Percentiles rank a stretch among this genome's conserved stretches.
Evolutionary conservation across 768 basidiomycete genomes (phyloP).

Genomic region (Tricholoma flavovirens): DNA sequence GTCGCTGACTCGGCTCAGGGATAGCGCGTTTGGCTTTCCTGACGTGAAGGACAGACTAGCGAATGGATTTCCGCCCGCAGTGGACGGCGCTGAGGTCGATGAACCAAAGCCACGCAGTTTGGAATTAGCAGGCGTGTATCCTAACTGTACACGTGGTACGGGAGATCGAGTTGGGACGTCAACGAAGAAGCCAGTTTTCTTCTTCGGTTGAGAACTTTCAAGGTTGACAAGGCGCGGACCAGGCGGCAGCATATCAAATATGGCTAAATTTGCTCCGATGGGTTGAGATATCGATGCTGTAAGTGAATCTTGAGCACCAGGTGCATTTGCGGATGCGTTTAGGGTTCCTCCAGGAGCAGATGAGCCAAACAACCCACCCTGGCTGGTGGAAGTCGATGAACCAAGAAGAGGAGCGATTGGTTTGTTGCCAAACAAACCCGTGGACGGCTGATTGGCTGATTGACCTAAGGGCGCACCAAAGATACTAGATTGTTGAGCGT

Average conservation of each 20-base stretch:
- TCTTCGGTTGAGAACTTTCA: conserved; percentile 59
- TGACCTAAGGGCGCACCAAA: conserved; percentile 54
- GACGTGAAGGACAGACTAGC: conserved; percentile 42
- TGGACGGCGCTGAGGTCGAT: conserved; percentile 37
- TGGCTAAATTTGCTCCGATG: conserved; percentile 63
- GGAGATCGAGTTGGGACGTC: conserved; percentile 72
- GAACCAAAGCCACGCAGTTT: conserved; percentile 69
- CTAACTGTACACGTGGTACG: conserved; percentile 55
- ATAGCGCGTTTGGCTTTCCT: conserved; percentile 51
- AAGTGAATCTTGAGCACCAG: conserved; percentile 53
- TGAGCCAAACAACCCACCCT: conserved; percentile 38
- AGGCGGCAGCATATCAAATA: conserved; percentile 70
- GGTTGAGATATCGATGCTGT: conserved; percentile 89
- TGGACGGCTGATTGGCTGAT: conserved; percentile 31
- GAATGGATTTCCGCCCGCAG: conserved; percentile 31
- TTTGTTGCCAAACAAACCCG: conserved; percentile 47
- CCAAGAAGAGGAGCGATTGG: conserved; percentile 45
- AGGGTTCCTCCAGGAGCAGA: conserved; percentile 27
- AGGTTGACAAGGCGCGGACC: conserved; percentile 58
- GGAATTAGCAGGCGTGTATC: conserved; percentile 61
- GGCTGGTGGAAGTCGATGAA: conserved; percentile 33
- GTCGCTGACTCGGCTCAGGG: conserved; percentile 43
- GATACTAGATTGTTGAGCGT: conserved; percentile 30
- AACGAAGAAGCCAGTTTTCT: conserved; percentile 72
- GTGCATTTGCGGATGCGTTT: conserved; percentile 36